These are phyloP conservation scores for Lantana camara DNA, from an alignment of 257 asterid genomes.

Conservation along the genomic window DNA sequence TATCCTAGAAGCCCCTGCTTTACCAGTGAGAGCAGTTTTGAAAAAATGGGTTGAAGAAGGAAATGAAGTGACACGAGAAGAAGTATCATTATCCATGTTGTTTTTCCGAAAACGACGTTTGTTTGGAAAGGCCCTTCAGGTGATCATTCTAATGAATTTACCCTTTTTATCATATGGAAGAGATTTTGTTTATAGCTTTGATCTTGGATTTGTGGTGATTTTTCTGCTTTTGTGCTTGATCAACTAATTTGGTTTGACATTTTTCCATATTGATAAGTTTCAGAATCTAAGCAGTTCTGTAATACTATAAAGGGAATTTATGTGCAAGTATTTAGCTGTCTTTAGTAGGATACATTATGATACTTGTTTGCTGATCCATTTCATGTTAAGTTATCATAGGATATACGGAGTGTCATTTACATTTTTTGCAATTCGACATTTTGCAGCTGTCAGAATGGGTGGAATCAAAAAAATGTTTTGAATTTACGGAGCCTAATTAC, in stretches of 20 bases:
- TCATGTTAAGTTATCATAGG: background rate
- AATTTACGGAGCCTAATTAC: slow-evolving; percentile 49
- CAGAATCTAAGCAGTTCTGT: too few relatives aligned
- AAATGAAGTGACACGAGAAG: slow-evolving; percentile 54
- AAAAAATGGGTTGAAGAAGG: slow-evolving; percentile 76
- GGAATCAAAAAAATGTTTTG: slow-evolving; percentile 44
- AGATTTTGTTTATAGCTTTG: background rate
- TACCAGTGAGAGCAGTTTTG: slow-evolving; percentile 40
- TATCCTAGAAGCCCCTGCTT: slow-evolving; percentile 42
- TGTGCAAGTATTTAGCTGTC: too few relatives aligned
- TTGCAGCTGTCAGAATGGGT: slow-evolving; percentile 81
- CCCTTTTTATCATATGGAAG: background rate
- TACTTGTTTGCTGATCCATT: background rate
- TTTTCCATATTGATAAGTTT: background rate
- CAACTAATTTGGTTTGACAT: background rate
- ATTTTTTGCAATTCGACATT: slow-evolving; percentile 17
- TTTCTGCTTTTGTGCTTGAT: background rate
- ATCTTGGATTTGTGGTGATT: background rate
- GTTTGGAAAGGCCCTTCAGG: slow-evolving; percentile 76
- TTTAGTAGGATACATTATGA: too few relatives aligned
- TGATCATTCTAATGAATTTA: slow-evolving; percentile 28
- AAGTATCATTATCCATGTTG: slow-evolving; percentile 36
- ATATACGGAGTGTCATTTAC: slow-evolving; percentile 13
- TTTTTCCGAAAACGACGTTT: slow-evolving; percentile 49
- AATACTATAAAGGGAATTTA: too few relatives aligned